Evolutionary conservation across 2,329 filamentous ascomycete species (phyloP), one percentile per base, ranked within the genome.

Genomic region (Endothia cerciana): DNA sequence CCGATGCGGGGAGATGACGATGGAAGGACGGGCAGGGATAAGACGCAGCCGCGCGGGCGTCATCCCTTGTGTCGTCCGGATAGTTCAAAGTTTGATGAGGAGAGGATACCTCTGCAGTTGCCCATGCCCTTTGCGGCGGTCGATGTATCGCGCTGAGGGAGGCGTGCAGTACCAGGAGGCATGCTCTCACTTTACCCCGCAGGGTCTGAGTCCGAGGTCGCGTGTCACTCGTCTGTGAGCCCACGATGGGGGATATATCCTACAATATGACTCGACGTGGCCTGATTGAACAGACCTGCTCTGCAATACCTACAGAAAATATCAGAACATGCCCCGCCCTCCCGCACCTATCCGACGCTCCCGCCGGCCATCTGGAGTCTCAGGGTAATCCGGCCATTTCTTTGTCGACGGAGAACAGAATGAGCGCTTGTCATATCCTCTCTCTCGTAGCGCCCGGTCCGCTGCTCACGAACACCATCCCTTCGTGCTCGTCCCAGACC

Each of bases 1-100:
- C 38, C 28, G 17, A 59, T 59, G 57, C 57, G 57, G 57, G 51
- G 41, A 40, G 57, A 59, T 59, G 57, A 59, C 40, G 57, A 43
- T n/a, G 38, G 10, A 30, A 59, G 40, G 57, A n/a, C 17, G 28
- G 28, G 28, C 30, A 33, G 30, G 51, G 51, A 36, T 33, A 36
- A 36, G 30, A 11, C 22, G 51, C 51, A 55, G 51, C 51, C 51
- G 51, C 51, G 11, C 51, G 28, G 51, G 51, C 28, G 11, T 25
- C 45, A 49, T 28, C 45, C 45, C 45, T 28, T 49, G 6, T 10
- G 11, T 49, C 8, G 22, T 8, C 25, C 7, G 10, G 6, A 49
- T 25, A 28, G 22, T 49, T n/a, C n/a, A 49, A n/a, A 28, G 47
- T 11, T 28, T 49, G 47, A 25, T 49, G 17, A 5, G 47, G 47